Conservation (phyloP, 2,329 filamentous ascomycete species). For the Apiospora arundinis region DNA sequence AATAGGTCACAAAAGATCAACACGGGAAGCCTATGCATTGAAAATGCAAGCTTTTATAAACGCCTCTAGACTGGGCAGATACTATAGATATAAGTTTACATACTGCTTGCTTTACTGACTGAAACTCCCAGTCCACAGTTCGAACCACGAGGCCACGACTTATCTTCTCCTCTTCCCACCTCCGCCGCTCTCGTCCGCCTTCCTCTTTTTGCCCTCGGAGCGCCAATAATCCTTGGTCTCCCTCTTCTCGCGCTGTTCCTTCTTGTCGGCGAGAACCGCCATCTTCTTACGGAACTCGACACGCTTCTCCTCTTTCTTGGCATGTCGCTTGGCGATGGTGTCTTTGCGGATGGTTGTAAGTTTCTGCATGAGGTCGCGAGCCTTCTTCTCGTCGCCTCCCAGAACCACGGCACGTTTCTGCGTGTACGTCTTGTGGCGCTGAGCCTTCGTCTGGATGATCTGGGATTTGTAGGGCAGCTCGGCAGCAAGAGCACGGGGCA, state of each 20-base stretch:
- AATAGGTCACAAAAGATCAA: not conserved
- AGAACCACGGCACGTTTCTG: constrained; percentile 94
- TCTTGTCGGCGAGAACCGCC: constrained; percentile 82
- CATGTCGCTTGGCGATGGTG: constrained; percentile 80
- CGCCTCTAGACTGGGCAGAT: not conserved
- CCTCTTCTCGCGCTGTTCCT: constrained; percentile 82
- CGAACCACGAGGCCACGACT: not conserved
- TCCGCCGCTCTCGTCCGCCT: constrained; percentile 48
- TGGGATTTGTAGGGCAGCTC: constrained; percentile 93
- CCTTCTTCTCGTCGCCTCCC: constrained; percentile 86
- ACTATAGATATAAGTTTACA: not conserved
- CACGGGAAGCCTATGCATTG: not conserved
- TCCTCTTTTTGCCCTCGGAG: constrained; percentile 79
- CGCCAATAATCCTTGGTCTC: constrained; percentile 94
- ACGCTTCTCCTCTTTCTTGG: constrained; percentile 87
- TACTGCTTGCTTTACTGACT: not conserved
- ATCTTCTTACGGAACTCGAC: constrained; percentile 84
- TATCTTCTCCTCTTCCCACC: constrained; percentile 47
- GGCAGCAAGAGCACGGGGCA: constrained; percentile 81
- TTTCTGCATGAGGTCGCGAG: constrained; percentile 89
- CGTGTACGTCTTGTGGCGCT: constrained; percentile 84
- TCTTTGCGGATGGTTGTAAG: constrained; percentile 90
- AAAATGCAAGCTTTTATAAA: not conserved
- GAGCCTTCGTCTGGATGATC: constrained; percentile 80
- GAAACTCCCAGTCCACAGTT: not conserved